Percentiles rank a stretch among this genome's conserved stretches.
Conservation (phyloP, 176 grass and related monocot genomes). For the Hordeum marinum region DNA sequence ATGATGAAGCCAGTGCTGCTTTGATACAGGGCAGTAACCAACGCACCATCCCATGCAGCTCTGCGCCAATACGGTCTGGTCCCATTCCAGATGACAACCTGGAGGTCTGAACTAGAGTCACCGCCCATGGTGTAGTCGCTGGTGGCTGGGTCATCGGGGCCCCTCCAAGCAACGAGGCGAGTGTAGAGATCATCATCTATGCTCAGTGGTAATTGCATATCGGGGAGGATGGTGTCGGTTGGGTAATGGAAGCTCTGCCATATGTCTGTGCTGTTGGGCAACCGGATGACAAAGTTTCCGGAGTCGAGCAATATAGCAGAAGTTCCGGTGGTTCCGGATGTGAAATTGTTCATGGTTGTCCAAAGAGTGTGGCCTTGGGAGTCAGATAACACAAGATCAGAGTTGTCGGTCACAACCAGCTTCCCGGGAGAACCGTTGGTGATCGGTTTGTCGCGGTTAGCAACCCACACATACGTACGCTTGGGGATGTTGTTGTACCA, state of each 20-base stretch:
- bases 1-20: neutral
- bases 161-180: conserved; percentile 33
- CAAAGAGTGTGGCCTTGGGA: neutral
- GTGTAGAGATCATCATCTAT: neutral
- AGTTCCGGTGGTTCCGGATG: neutral
- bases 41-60: conserved; percentile 21
- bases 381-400: neutral
- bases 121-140: conserved; percentile 9
- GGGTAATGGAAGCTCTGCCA: conserved; percentile 46
- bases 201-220: conserved; percentile 15
- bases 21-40: neutral
- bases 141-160: conserved; percentile 23
- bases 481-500: conserved; percentile 38
- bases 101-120: conserved; percentile 11
- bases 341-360: neutral
- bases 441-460: neutral
- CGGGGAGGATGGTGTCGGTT: conserved; percentile 33
- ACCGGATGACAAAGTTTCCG: conserved; percentile 25
- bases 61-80: conserved; percentile 22
- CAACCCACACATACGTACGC: neutral
- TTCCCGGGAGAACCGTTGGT: neutral
- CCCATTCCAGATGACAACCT: conserved; percentile 9
- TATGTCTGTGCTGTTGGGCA: neutral
- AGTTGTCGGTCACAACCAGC: neutral
- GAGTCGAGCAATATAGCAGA: neutral